Percentiles rank a stretch among this genome's conserved stretches.
Conservation (phyloP, 305 asterid species). For the Nicotiana rustica region DNA sequence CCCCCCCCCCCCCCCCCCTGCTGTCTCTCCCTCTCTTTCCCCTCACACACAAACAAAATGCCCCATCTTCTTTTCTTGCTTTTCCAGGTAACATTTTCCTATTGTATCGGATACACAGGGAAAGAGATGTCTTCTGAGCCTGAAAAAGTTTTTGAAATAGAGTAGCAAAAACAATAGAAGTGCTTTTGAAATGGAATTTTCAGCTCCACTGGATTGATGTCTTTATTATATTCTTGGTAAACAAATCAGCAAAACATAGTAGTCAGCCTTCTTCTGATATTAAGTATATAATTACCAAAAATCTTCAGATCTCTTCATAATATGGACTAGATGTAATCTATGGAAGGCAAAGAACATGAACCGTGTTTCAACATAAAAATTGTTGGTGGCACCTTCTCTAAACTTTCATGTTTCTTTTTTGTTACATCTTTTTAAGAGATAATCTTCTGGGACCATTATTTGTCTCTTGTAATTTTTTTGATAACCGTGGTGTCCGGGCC, state of each 20-base stretch:
- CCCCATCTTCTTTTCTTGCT: neutral
- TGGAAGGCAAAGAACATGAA: conserved; percentile 14
- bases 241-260: neutral
- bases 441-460: neutral
- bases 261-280: neutral
- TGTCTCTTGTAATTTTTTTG: neutral
- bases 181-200: neutral
- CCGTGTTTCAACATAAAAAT: neutral
- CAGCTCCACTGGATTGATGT: conserved; percentile 4
- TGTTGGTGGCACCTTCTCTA: neutral
- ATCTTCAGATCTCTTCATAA: neutral
- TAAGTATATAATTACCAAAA: neutral
- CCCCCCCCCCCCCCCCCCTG: neutral
- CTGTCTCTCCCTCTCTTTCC: neutral
- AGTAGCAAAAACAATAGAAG: neutral
- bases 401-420: neutral
- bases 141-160: neutral
- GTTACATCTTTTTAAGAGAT: neutral
- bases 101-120: neutral
- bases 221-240: neutral
- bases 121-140: neutral
- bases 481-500: too few relatives aligned
- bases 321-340: neutral
- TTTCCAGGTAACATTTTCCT: conserved; percentile 20
- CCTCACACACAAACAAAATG: neutral